Evolutionary conservation across 495 filamentous ascomycete genomes (phyloP).

Genomic region (Hypoxylon lienhwacheense): DNA sequence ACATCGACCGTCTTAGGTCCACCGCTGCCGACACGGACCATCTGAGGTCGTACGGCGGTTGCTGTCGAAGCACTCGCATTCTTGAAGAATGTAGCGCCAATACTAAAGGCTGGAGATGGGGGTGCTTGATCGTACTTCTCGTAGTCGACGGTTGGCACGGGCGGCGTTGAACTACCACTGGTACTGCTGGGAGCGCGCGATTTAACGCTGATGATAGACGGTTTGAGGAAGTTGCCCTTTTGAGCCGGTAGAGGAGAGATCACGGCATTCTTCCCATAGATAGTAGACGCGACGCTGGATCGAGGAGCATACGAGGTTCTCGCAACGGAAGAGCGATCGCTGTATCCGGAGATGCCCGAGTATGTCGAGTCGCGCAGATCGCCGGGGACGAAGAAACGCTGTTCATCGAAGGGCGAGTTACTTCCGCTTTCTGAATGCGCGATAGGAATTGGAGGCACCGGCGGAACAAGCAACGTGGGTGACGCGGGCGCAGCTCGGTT

Average conservation of each 20-base stretch:
- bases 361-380: constrained; percentile 89
- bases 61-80: constrained; percentile 57
- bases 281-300: constrained; percentile 85
- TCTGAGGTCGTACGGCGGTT: constrained; percentile 55
- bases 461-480: constrained; percentile 80
- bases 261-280: constrained; percentile 84
- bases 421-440: constrained; percentile 58
- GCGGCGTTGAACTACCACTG: constrained; percentile 55
- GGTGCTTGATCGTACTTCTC: constrained; percentile 51
- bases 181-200: constrained; percentile 53
- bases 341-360: constrained; percentile 64
- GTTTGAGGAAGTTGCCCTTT: constrained; percentile 79
- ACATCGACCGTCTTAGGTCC: constrained; percentile 49
- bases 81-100: constrained; percentile 67
- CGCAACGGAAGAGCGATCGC: constrained; percentile 66
- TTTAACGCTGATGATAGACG: constrained; percentile 87
- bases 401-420: constrained; percentile 66
- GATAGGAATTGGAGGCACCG: constrained; percentile 88
- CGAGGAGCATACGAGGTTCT: constrained; percentile 69
- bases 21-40: constrained; percentile 56
- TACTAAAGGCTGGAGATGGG: constrained; percentile 59
- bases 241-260: constrained; percentile 79
- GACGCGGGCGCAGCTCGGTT: constrained; percentile 84
- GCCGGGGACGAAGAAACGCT: constrained; percentile 91
- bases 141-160: constrained; percentile 58